Evolutionary conservation across 2,329 filamentous ascomycete genomes (phyloP).

Genomic region (Sporothrix pallida): DNA sequence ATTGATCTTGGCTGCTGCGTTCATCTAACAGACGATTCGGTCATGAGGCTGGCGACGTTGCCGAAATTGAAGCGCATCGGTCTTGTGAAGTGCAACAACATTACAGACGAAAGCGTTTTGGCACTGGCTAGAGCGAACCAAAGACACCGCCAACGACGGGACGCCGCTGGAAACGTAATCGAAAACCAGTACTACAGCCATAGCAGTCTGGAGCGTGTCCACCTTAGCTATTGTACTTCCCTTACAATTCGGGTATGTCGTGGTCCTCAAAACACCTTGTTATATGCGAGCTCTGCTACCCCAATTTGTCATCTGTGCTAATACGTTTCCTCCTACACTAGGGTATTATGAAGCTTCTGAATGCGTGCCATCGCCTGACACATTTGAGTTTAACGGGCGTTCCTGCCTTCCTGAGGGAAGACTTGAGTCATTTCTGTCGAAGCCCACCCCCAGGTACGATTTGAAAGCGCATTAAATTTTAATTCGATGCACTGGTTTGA

Average conservation of each 20-base stretch:
- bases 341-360: conserved; percentile 89
- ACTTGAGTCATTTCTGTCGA: conserved; percentile 84
- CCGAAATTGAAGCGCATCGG: conserved; percentile 95
- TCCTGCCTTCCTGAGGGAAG: conserved; percentile 83
- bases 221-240: conserved; percentile 92
- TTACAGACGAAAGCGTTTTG: conserved; percentile 88
- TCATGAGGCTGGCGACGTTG: conserved; percentile 80
- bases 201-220: conserved; percentile 84
- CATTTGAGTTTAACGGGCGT: conserved; percentile 95
- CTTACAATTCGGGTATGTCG: conserved; percentile 76
- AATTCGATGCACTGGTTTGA: no score
- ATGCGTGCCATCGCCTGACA: conserved; percentile 88
- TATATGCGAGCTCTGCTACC: no score
- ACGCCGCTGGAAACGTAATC: conserved; percentile 54
- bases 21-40: conserved; percentile 87
- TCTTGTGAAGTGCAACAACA: conserved; percentile 87
- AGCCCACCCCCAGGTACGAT: conserved; percentile 75
- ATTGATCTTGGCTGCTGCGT: conserved; percentile 97
- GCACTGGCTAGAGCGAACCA: conserved; percentile 76
- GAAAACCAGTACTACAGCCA: conserved; percentile 61
- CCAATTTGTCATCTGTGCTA: not conserved
- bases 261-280: not conserved
- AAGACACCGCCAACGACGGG: conserved; percentile 56
- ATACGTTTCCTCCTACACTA: not conserved
- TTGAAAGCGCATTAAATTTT: no score